Base-by-base conservation (phyloP, 305 asterid genomes). In the Solanum hybrid region DNA sequence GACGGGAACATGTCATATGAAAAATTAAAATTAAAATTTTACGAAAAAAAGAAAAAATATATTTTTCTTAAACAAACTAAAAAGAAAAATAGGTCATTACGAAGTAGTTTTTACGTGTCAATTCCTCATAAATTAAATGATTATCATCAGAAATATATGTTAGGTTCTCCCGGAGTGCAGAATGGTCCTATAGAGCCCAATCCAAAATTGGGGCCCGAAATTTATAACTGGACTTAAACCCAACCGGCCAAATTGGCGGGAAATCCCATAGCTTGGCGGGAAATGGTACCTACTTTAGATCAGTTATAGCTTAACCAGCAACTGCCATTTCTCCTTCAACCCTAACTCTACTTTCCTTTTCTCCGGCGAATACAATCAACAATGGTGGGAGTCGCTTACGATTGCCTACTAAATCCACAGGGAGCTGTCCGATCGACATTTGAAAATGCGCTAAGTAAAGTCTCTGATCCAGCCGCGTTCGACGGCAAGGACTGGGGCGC, bases 361-460 rank as follows among this genome's bases (percentile, higher is more conserved):
- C n/a, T n/a, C 67, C 22, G 61, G 28, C 39, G 51, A 6, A 11
- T 20, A 11, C n/a, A 12, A 33, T 87, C 90, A 80, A 91, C 46
- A 31, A 97, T 97, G 99, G 99, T 96, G 80, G 99, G 99, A 4
- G 86, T 95, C 67, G 98, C 95, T 89, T 96, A 95, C 90, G 99
- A 97, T 92, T 97, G 96, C 93, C 92, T 97, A 22, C 93, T 95
- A 3, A 96, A 97, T 90, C 99, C 99, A 11, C 95, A 96, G 26
- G 98, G 99, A 91, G 99, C 97, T 88, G 97, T 97, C 77, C 96
- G 98, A 81, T 93, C 92, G 90, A 94, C 98, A 78, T 96, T 97
- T 90, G 97, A 96, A 88, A 95, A 93, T 94, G 97, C 96, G 75
- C 91, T 94, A 91, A 92, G 95, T 35, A 91, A 95, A 9, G 94